Evolutionary conservation across 176 grass and related monocot species (phyloP).

Genomic region (Carex cristatella): DNA sequence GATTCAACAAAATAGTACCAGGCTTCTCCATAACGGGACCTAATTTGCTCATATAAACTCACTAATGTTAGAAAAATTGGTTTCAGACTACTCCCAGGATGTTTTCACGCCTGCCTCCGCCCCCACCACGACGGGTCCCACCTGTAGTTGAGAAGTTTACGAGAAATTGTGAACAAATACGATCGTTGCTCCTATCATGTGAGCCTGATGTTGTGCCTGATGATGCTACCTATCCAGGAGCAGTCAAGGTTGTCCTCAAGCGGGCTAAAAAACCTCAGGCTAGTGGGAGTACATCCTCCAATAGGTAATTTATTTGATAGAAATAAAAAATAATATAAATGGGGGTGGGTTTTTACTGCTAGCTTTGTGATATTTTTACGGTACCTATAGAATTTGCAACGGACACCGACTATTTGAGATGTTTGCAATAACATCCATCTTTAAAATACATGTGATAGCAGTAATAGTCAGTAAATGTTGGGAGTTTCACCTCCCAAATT

Average conservation of each 20-base stretch:
- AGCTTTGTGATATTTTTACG: background rate
- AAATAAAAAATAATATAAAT: background rate
- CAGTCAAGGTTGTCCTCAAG: background rate
- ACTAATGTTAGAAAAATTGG: background rate
- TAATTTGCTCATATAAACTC: background rate
- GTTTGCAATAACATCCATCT: background rate
- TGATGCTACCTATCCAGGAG: conserved; percentile 1
- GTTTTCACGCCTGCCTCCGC: background rate
- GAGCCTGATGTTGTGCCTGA: background rate
- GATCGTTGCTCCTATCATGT: background rate
- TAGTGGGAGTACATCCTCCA: background rate
- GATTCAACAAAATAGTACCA: background rate
- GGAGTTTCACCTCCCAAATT: background rate
- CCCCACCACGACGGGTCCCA: background rate
- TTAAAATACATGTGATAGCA: background rate
- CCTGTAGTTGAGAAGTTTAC: background rate
- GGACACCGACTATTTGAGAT: background rate
- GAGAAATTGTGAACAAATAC: conserved; percentile 1
- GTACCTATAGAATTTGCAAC: background rate
- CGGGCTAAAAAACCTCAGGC: background rate
- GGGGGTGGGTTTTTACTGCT: background rate
- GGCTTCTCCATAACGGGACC: background rate
- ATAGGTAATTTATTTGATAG: conserved; percentile 6
- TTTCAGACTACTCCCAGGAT: background rate
- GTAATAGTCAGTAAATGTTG: background rate